phyloP scores from a whole-genome alignment of 2,329 filamentous ascomycete genomes.

The Apiospora koreana region DNA sequence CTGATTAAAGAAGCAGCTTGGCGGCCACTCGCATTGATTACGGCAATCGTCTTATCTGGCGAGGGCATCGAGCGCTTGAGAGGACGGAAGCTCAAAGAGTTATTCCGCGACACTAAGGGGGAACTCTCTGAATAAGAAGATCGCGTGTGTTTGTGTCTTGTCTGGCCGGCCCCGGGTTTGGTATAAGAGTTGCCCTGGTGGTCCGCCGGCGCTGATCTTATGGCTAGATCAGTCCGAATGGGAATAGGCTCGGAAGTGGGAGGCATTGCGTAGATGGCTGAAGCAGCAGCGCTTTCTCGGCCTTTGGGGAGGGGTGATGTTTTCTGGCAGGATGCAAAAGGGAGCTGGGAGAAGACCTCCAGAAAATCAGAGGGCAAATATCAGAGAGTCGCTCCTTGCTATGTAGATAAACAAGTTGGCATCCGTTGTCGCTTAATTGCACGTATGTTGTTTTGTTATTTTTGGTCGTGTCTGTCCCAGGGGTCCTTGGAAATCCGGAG shows the following conservation, averaged over 20 bases:
- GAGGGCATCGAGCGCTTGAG: constrained; percentile 59
- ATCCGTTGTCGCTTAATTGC: constrained; percentile 2
- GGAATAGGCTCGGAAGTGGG: constrained; percentile 31
- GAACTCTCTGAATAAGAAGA: constrained; percentile 64
- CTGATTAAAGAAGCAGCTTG: constrained; percentile 95
- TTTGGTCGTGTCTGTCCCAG: background rate
- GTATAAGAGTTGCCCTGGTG: constrained; percentile 26
- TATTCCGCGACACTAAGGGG: constrained; percentile 58
- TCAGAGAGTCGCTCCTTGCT: background rate
- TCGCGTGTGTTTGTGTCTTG: constrained; percentile 60
- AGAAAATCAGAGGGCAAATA: constrained; percentile 2
- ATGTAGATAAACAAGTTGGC: background rate
- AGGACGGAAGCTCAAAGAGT: constrained; percentile 62
- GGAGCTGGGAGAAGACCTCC: background rate
- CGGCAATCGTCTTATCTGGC: constrained; percentile 79
- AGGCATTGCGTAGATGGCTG: constrained; percentile 23
- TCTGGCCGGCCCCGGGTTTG: constrained; percentile 24
- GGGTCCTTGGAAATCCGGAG: constrained; percentile 8
- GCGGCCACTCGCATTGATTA: constrained; percentile 94
- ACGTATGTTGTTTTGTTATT: background rate
- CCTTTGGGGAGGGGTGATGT: constrained; percentile 8
- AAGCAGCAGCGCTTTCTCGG: background rate
- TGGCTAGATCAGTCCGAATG: constrained; percentile 33
- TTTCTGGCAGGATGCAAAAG: background rate
- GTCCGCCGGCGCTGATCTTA: constrained; percentile 30